Base-by-base conservation (phyloP, 768 basidiomycete genomes). In the Gelatoporia subvermispora region DNA sequence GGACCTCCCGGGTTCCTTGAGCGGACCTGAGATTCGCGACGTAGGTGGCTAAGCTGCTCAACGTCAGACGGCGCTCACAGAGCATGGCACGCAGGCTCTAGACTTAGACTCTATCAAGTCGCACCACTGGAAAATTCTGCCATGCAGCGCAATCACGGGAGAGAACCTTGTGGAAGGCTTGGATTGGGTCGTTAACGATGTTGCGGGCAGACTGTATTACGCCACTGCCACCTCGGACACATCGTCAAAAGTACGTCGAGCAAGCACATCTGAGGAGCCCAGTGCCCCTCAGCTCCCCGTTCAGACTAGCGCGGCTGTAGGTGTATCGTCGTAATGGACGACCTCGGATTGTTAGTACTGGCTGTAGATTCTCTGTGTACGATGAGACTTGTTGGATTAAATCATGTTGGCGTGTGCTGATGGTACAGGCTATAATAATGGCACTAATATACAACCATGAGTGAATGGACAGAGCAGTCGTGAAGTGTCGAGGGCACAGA, bases 111-210 rank as follows among this genome's bases (percentile, higher is more conserved):
- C 80, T 8, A 93, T 98, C 62, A 87, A 79, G 55, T 85, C 91
- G 9, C 95, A 97, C 61, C 77, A 84, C 51, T 96, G 93, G 91
- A 81, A 76, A 57, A 92, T 97, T 54, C 81, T 84, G 68, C 73
- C 93, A 4, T 98, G 94, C 72, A 95, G 93, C 53, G 95, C 95
- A 10, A 78, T 93, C 35, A 94, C 90, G 0, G 95, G 94, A 13
- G 70, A 81, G 48, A 91, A 94, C 63, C 72, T 97, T 15, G 75
- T 90, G 9, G 72, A 81, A 52, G 95, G 94, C 35, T 75, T 98
- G 23, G 83, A 94, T 63, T 97, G 95, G 95, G 79, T 92, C 21
- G 91, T 96, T 16, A 76, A 79, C 34, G 91, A 96, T 55, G 84
- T 97, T 45, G 93, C 91, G 3, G 77, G 79, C 37, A 77, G 94